Evolutionary conservation across 768 basidiomycete genomes (phyloP), one percentile per base, ranked within the genome.

Genomic region (Phylloporus rhodoxanthus): DNA sequence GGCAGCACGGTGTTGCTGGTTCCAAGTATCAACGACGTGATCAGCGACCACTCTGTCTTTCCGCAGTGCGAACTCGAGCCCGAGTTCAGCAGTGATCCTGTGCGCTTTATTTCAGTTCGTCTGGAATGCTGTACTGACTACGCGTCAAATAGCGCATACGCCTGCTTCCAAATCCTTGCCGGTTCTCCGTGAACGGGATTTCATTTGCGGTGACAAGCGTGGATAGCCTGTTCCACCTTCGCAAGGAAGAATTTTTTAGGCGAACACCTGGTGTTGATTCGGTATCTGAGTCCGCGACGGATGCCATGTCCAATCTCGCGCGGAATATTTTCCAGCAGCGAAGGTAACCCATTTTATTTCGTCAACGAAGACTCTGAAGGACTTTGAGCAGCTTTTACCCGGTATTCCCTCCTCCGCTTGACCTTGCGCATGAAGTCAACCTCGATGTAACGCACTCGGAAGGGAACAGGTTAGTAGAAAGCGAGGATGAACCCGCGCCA

Each of bases 211-310:
- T 80, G 13, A 85, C 79, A n/a, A 90, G 88, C 54, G 81, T 91
- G 21, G 96, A 99, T 65, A 79, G 84, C 0, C 70, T 98, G 19
- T 95, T 93, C 70, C 92, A 96, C 62, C 74, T 98, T 1, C 80
- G 84, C 44, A 89, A 84, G 57, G 87, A 95, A 56, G 89, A 95
- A 64, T 80, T 82, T 50, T 70, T 84, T 54, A 84, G 80, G 63
- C 75, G 78, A 23, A 83, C 81, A 2, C 73, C 78, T 46, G 88
- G 87, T 50, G 71, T 79, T 2, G 79, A 81, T 32, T 64, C 68
- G 4, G 50, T 69, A 4, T 75, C 79, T 45, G 76, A 81, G 25
- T 60, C 71, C 7, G 70, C 72, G 13, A 69, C 66, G n/a, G 94
- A 98, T 60, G 63, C 78, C 0, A 91, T 97, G 85, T 78, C 82